phyloP scores from a whole-genome alignment of 345 rosid genomes.

The Laguncularia racemosa region DNA sequence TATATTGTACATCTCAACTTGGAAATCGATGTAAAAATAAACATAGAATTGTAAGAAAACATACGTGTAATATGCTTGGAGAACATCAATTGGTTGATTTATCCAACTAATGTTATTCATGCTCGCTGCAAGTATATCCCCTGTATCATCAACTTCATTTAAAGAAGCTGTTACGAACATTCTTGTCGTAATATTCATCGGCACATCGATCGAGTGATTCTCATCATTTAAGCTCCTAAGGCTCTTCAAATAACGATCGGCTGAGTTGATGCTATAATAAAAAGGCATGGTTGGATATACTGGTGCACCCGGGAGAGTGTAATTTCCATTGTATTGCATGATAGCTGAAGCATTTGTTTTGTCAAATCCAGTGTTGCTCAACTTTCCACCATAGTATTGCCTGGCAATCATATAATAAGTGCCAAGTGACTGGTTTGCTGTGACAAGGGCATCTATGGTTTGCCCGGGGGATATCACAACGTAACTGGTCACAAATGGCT shows the following conservation, averaged over 20 bases:
- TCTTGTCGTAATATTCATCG: conserved; percentile 13
- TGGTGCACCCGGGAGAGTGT: conserved; percentile 5
- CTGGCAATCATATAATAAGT: conserved; percentile 14
- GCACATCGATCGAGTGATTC: conserved; percentile 10
- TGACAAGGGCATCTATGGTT: conserved; percentile 22
- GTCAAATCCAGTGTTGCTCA: neutral
- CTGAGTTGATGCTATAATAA: neutral
- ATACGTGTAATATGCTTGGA: conserved; percentile 16
- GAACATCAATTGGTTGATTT: conserved; percentile 7
- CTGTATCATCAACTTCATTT: neutral
- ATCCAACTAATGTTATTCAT: conserved; percentile 16
- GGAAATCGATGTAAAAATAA: no score
- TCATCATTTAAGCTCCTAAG: conserved; percentile 11
- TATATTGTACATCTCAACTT: no score
- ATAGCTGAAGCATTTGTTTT: conserved; percentile 9
- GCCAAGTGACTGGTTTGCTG: conserved; percentile 13
- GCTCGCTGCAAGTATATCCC: conserved; percentile 11
- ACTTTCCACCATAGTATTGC: neutral
- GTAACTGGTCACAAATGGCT: conserved; percentile 11
- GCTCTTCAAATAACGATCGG: no score
- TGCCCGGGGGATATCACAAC: conserved; percentile 25
- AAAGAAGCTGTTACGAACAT: conserved; percentile 14
- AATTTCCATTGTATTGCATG: conserved; percentile 9
- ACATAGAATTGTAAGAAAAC: neutral
- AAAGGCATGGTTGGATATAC: conserved; percentile 10